Evolutionary conservation across 306 rosid species (phyloP).

Genomic region (Medicago truncatula): DNA sequence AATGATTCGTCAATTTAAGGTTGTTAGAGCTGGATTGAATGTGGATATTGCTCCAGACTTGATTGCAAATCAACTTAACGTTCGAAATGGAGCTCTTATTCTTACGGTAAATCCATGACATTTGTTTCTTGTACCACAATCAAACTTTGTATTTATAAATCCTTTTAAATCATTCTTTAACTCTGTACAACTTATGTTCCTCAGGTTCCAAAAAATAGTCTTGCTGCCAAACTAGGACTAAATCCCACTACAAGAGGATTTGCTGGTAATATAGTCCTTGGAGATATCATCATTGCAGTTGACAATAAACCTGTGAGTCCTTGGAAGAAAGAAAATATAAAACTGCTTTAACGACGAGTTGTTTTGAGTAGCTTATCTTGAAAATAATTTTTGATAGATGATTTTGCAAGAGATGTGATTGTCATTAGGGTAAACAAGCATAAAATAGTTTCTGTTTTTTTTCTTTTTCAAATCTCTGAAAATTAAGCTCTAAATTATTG

Average conservation of each 20-base stretch:
- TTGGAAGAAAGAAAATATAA: too few relatives aligned
- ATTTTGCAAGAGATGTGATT: too few relatives aligned
- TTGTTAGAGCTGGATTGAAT: constrained; percentile 80
- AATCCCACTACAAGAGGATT: constrained; percentile 86
- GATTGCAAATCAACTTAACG: constrained; percentile 84
- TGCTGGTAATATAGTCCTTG: constrained; percentile 86
- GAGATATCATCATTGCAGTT: constrained; percentile 83
- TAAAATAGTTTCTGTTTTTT: too few relatives aligned
- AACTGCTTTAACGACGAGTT: too few relatives aligned
- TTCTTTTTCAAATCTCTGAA: too few relatives aligned
- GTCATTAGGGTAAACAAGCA: too few relatives aligned
- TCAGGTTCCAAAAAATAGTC: constrained; percentile 84
- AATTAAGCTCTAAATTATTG: too few relatives aligned
- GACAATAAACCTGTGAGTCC: constrained; percentile 86
- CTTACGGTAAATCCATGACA: constrained; percentile 59
- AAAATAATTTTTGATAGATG: too few relatives aligned
- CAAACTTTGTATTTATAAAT: constrained; percentile 11
- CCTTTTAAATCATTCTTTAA: constrained; percentile 25
- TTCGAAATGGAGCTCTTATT: constrained; percentile 91
- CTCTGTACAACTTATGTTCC: constrained; percentile 21
- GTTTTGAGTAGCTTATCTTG: too few relatives aligned
- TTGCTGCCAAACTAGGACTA: constrained; percentile 84
- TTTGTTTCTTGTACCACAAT: constrained; percentile 13
- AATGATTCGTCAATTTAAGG: constrained; percentile 57
- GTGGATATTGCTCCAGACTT: constrained; percentile 89